Conservation (phyloP, 495 filamentous ascomycete genomes). For the Lasiosphaeria miniovina region DNA sequence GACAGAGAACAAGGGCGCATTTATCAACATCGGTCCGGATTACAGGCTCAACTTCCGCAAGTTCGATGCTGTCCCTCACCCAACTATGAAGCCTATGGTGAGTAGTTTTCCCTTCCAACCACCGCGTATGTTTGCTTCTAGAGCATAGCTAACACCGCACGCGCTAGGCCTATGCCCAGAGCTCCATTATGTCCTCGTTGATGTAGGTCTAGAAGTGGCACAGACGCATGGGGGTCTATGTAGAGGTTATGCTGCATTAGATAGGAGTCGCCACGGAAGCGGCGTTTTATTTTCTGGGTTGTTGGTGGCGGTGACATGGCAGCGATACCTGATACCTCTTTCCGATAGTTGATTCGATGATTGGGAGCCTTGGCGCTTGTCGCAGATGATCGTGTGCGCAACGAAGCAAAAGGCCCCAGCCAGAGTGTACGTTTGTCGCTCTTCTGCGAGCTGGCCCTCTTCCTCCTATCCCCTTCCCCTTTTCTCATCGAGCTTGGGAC, state of each 20-base stretch:
- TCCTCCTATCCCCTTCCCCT: no score
- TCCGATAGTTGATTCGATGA: no score
- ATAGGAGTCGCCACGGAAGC: background rate
- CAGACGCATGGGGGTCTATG: background rate
- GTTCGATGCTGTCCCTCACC: constrained; percentile 96
- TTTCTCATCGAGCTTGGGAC: background rate
- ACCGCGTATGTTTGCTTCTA: background rate
- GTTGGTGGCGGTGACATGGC: background rate
- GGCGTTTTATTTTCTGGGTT: background rate
- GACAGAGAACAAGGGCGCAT: constrained; percentile 96
- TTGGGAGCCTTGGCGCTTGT: no score
- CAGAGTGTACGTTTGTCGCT: no score
- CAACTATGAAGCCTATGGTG: constrained; percentile 92
- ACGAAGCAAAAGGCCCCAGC: no score
- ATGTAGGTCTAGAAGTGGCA: constrained; percentile 32
- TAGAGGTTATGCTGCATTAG: background rate
- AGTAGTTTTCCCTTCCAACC: constrained; percentile 23
- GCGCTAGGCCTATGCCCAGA: constrained; percentile 75
- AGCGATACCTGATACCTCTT: background rate
- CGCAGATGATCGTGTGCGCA: no score
- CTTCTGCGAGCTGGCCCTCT: no score
- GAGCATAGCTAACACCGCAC: background rate
- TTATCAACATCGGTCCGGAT: constrained; percentile 93
- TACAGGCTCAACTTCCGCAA: constrained; percentile 87
- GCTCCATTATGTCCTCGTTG: constrained; percentile 64